phyloP scores from a whole-genome alignment of 108 stramenopile species.

The Nitzschia sp. region DNA sequence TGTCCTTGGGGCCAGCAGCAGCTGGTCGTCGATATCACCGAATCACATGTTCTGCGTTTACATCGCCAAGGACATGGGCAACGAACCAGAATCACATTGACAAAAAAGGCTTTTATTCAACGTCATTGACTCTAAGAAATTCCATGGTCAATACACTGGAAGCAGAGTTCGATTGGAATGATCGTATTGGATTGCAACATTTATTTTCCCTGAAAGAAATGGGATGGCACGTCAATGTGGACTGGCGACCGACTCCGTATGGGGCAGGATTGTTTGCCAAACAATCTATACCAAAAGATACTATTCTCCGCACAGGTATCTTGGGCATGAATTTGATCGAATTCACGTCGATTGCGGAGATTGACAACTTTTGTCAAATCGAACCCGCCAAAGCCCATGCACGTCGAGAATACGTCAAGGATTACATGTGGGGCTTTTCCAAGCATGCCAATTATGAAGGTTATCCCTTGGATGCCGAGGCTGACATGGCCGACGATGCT shows the following conservation, averaged over 20 bases:
- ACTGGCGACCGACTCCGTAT: conserved; percentile 38
- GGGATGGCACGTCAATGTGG: conserved; percentile 46
- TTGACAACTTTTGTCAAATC: conserved; percentile 35
- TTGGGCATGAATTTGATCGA: conserved; percentile 35
- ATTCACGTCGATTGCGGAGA: conserved; percentile 35
- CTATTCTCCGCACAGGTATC: conserved; percentile 33
- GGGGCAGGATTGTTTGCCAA: conserved; percentile 44
- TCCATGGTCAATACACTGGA: conserved; percentile 21
- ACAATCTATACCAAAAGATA: conserved; percentile 34
- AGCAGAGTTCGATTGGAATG: conserved; percentile 32
- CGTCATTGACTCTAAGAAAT: background rate
- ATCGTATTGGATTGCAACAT: conserved; percentile 39
- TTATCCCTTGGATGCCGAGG: conserved; percentile 8
- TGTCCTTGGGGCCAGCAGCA: too few species aligned
- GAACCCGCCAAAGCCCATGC: background rate
- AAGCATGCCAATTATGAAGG: conserved; percentile 36
- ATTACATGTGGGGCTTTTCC: conserved; percentile 52
- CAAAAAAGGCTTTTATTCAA: too few species aligned
- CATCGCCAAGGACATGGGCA: background rate
- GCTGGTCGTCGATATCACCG: too few species aligned
- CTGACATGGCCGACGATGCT: background rate
- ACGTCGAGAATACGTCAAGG: conserved; percentile 35
- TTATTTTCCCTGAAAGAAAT: conserved; percentile 27
- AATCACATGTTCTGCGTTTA: too few species aligned
- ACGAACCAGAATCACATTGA: background rate